A percentile compares a stretch with the other conserved stretches of the same genome.
These are phyloP conservation scores for Termitomyces sp. DNA, from an alignment of 768 basidiomycete genomes.

Conservation along the genomic window DNA sequence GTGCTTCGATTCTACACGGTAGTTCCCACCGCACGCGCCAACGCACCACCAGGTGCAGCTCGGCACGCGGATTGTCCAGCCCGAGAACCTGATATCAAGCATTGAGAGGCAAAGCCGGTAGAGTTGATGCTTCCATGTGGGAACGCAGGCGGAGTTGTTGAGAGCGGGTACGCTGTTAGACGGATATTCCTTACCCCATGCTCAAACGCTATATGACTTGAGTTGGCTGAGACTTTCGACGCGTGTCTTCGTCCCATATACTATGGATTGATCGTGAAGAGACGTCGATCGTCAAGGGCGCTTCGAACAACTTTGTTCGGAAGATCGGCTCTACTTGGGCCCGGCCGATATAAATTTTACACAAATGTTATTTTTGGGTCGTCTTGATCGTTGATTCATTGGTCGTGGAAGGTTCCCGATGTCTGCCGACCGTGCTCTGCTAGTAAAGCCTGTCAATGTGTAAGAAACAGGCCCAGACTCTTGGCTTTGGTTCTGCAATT, in stretches of 20 bases:
- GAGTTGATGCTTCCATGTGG: too few relatives aligned
- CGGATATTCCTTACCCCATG: neutral
- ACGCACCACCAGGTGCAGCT: slow-evolving; percentile 10
- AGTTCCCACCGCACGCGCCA: neutral
- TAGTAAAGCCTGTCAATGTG: neutral
- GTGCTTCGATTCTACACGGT: neutral
- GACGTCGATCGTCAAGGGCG: neutral
- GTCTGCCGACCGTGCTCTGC: neutral
- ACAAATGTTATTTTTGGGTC: neutral
- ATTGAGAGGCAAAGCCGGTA: slow-evolving; percentile 8
- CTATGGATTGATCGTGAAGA: neutral
- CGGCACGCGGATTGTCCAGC: slow-evolving; percentile 1
- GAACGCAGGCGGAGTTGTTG: too few relatives aligned
- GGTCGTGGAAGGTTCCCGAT: neutral
- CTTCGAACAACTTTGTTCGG: neutral
- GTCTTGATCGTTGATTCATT: neutral
- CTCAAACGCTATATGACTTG: slow-evolving; percentile 5
- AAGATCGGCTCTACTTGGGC: neutral
- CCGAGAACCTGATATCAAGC: slow-evolving; percentile 10
- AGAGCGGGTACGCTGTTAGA: too few relatives aligned
- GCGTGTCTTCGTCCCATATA: neutral
- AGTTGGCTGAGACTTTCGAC: neutral
- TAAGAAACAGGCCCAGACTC: neutral
- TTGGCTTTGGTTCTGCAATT: neutral
- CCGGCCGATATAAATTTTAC: neutral